Conservation (phyloP, 2,329 filamentous ascomycete genomes). For the Zasmidium citrigriseum region DNA sequence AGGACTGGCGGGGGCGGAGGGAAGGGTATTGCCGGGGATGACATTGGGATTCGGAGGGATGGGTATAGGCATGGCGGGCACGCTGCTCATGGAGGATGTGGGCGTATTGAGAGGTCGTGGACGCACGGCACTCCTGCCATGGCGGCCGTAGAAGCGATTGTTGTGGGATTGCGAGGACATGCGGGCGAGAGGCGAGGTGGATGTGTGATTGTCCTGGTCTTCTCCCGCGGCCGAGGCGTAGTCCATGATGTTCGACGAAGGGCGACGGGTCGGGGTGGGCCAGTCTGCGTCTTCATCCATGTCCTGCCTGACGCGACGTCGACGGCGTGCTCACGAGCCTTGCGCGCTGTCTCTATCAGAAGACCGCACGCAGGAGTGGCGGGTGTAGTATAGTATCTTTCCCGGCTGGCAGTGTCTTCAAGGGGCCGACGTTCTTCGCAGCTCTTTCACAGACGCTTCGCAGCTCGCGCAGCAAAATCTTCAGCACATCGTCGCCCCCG, state of each 20-base stretch:
- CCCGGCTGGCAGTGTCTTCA: no score
- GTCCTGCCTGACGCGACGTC: not conserved
- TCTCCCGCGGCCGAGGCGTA: conserved; percentile 26
- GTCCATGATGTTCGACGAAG: conserved; percentile 31
- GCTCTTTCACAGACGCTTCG: not conserved
- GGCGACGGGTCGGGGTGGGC: conserved; percentile 18
- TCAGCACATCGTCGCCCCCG: not conserved
- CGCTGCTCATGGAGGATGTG: conserved; percentile 24
- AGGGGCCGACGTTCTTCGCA: not conserved
- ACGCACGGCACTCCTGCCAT: conserved; percentile 40
- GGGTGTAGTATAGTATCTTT: no score
- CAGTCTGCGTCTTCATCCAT: conserved; percentile 16
- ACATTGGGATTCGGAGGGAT: conserved; percentile 43
- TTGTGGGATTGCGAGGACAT: conserved; percentile 35
- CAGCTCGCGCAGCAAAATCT: not conserved
- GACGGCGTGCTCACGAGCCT: not conserved
- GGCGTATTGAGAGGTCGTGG: conserved; percentile 49
- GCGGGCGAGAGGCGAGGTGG: conserved; percentile 29
- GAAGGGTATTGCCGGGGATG: conserved; percentile 62
- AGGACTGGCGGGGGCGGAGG: conserved; percentile 65
- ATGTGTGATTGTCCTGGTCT: conserved; percentile 16
- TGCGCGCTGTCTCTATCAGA: no score
- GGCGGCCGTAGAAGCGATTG: conserved; percentile 33
- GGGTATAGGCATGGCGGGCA: conserved; percentile 47
- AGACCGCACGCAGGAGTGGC: no score